Conservation (phyloP, 75 land plant genomes). For the Sequoiadendron giganteum region DNA sequence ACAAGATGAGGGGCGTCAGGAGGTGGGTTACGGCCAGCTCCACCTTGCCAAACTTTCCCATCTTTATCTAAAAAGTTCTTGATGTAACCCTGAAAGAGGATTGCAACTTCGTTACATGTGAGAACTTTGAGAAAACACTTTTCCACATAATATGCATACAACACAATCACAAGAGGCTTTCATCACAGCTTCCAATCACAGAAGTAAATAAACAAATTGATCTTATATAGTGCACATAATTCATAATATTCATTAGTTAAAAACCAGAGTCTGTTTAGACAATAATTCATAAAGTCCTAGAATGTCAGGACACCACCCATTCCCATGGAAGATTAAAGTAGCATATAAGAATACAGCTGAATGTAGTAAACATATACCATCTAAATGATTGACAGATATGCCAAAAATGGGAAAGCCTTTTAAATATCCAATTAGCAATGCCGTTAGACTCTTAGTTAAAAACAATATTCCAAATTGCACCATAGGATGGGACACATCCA, state of each 20-base stretch:
- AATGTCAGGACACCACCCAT: not conserved
- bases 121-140: not conserved
- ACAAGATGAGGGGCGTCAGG: constrained; percentile 97
- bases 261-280: not conserved
- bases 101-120: not conserved
- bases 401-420: not conserved
- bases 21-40: constrained; percentile 95
- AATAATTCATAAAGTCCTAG: not conserved
- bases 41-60: constrained; percentile 98
- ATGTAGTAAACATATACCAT: not conserved
- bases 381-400: not conserved
- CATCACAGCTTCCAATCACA: not conserved
- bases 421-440: not conserved
- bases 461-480: not conserved
- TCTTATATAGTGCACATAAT: not conserved
- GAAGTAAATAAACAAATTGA: not conserved
- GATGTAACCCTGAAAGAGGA: constrained; percentile 43
- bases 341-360: not conserved
- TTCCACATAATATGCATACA: not conserved
- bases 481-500: not conserved
- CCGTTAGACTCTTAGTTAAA: not conserved
- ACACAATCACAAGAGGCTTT: not conserved
- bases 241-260: not conserved
- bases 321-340: not conserved
- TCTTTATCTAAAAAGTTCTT: constrained; percentile 85